These are phyloP conservation scores for Candida qinlingensis DNA, from an alignment of 805 yeast species.

Conservation along the genomic window DNA sequence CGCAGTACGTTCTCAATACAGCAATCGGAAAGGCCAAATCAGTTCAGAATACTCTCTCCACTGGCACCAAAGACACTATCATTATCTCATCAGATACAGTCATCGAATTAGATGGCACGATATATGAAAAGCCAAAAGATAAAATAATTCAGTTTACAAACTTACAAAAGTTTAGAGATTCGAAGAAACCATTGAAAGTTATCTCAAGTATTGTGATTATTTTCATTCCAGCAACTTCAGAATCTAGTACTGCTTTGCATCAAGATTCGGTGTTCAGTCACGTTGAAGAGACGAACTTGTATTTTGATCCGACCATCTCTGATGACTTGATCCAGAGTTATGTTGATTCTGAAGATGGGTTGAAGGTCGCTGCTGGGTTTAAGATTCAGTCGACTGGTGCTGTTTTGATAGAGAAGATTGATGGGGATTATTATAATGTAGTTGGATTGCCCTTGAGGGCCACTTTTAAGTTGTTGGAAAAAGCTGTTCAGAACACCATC, in stretches of 20 bases:
- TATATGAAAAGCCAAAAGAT: conserved; percentile 78
- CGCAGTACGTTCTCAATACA: conserved; percentile 61
- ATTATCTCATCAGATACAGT: conserved; percentile 77
- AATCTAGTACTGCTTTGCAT: conserved; percentile 33
- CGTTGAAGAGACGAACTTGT: conserved; percentile 37
- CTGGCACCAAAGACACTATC: conserved; percentile 17
- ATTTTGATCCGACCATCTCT: conserved; percentile 39
- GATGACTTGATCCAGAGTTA: conserved; percentile 57
- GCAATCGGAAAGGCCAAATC: conserved; percentile 61
- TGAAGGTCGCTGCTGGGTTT: conserved; percentile 89
- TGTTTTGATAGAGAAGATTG: conserved; percentile 51
- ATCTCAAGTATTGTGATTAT: conserved; percentile 14
- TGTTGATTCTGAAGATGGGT: conserved; percentile 67
- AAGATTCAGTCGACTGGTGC: conserved; percentile 74
- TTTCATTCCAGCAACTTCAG: conserved; percentile 22
- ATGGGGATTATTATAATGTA: conserved; percentile 82
- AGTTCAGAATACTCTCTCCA: conserved; percentile 43
- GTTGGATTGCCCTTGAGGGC: conserved; percentile 78
- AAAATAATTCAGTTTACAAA: conserved; percentile 44
- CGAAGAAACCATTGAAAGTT: conserved; percentile 39
- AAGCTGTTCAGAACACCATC: conserved; percentile 5
- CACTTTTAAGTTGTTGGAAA: conserved; percentile 43
- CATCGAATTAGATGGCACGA: conserved; percentile 50
- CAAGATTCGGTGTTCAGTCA: conserved; percentile 17
- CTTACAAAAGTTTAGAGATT: conserved; percentile 43